Evolutionary conservation across 768 basidiomycete genomes (phyloP), one percentile per base, ranked within the genome.

Genomic region (Phlebiopsis flavidoalba): DNA sequence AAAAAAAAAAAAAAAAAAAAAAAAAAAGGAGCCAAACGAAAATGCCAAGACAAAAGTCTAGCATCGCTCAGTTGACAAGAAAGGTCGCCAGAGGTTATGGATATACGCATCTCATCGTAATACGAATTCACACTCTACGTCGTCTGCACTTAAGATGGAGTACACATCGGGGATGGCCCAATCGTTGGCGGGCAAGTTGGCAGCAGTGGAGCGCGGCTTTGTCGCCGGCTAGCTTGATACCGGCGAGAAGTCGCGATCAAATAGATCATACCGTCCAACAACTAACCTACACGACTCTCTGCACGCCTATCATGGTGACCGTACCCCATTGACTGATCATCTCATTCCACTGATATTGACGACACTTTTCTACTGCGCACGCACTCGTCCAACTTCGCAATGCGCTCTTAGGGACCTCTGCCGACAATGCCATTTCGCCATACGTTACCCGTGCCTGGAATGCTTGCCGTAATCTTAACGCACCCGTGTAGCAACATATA

Each of bases 131-230:
- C 6, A 24, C 19, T 31, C 8, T n/a, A 53, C 17, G 12, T 43
- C 36, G 21, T n/a, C 49, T 26, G 31, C 52, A 14, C 31, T 35
- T 40, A 72, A 95, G 96, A 99, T 74, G 95, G 95, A n/a, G n/a
- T n/a, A n/a, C 98, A 98, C 72, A 92, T 98, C 53, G 97, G 97
- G n/a, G 51, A 94, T 99, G 89, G 97, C 95, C 14, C 80, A n/a
- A n/a, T 99, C 47, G 93, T 87, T 19, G 95, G 95, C 54, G 93
- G 95, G n/a, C n/a, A n/a, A 58, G 88, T n/a, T 83, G 46, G 94
- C 91, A 14, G 95, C 96, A 14, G 68, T 96, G 21, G n/a, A 91
- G 93, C 55, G 86, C 89, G 33, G n/a, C n/a, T 73, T 93, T 52
- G 71, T 89, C 60, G 60, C 93, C 58, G n/a, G 88, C 91, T 71